These are phyloP conservation scores for Clavulina sp. DNA, from an alignment of 768 basidiomycete species.

Conservation along the genomic window DNA sequence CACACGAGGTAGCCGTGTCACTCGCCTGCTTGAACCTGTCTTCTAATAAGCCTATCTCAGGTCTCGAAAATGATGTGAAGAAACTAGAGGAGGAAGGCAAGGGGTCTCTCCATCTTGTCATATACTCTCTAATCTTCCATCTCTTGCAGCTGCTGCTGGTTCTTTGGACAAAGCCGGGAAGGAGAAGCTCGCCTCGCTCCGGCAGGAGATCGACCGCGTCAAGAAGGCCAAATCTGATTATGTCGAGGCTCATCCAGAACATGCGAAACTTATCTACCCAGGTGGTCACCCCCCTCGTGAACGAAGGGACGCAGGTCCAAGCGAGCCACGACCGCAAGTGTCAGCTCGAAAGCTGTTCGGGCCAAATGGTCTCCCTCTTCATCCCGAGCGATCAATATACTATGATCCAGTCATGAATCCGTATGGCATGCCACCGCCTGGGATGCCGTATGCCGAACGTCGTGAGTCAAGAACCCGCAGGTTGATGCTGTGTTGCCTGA, in stretches of 20 bases:
- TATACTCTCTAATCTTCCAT: slow-evolving; percentile 12
- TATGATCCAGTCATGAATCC: slow-evolving; percentile 91
- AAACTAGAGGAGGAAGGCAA: slow-evolving; percentile 15
- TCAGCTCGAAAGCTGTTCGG: slow-evolving; percentile 36
- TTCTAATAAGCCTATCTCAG: slow-evolving; percentile 22
- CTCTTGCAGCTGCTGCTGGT: slow-evolving; percentile 8
- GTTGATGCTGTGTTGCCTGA: neutral
- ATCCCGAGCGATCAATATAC: slow-evolving; percentile 85
- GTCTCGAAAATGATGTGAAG: slow-evolving; percentile 61
- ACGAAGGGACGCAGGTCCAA: neutral
- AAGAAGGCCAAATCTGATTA: slow-evolving; percentile 83
- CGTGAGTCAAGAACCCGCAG: slow-evolving; percentile 32
- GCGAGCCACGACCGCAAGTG: neutral
- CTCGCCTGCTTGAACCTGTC: neutral
- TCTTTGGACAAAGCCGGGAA: slow-evolving; percentile 30
- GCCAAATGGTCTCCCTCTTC: slow-evolving; percentile 67
- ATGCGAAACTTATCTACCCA: slow-evolving; percentile 63
- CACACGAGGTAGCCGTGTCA: slow-evolving; percentile 41
- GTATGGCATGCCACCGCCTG: slow-evolving; percentile 83
- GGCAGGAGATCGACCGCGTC: slow-evolving; percentile 61
- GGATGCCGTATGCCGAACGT: slow-evolving; percentile 87
- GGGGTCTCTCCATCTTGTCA: slow-evolving; percentile 33
- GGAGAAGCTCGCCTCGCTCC: slow-evolving; percentile 50
- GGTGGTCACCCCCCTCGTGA: neutral
- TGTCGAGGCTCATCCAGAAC: slow-evolving; percentile 84